phyloP scores from a whole-genome alignment of 2,329 filamentous ascomycete species.

The Trichoderma semiorbis region DNA sequence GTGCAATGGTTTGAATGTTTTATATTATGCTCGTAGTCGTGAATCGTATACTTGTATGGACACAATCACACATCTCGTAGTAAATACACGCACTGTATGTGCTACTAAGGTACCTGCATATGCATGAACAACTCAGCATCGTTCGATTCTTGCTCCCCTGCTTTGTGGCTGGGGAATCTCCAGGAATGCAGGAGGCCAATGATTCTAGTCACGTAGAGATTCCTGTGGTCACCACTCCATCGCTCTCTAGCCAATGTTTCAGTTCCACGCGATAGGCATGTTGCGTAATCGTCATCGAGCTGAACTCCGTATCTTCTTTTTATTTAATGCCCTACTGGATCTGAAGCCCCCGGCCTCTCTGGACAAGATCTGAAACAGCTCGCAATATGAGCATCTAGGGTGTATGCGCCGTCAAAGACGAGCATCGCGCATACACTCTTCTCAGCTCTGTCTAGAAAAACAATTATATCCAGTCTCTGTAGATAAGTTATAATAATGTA shows the following conservation, averaged over 20 bases:
- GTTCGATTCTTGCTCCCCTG: neutral
- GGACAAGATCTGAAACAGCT: neutral
- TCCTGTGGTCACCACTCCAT: neutral
- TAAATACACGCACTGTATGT: neutral
- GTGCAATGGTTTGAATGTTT: neutral
- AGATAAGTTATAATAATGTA: neutral
- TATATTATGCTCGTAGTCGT: neutral
- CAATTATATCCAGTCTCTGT: neutral
- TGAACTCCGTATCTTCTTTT: neutral
- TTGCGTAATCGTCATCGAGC: neutral
- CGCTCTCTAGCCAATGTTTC: neutral
- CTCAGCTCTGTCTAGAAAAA: neutral
- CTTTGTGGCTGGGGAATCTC: neutral
- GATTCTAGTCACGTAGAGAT: neutral
- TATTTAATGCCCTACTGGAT: neutral
- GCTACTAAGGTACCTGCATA: neutral
- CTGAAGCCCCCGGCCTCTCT: neutral
- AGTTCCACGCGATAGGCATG: neutral
- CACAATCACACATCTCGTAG: neutral
- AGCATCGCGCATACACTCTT: neutral
- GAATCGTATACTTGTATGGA: neutral
- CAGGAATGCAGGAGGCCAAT: neutral
- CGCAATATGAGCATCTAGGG: neutral
- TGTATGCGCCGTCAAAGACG: neutral
- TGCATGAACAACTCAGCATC: neutral